Evolutionary conservation across 2,329 filamentous ascomycete species (phyloP).

Genomic region (Cercospora janseana): DNA sequence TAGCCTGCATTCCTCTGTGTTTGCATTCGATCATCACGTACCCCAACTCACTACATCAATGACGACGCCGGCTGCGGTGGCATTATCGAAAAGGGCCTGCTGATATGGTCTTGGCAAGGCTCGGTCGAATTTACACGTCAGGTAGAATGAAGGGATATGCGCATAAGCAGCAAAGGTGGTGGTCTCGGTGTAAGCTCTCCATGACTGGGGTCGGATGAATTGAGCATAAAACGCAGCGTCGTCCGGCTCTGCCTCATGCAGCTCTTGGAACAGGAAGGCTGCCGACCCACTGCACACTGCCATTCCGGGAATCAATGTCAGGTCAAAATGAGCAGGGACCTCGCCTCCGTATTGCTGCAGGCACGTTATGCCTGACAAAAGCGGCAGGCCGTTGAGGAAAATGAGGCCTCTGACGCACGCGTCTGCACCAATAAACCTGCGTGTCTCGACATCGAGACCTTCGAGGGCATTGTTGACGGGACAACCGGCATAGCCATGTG

Average conservation of each 20-base stretch:
- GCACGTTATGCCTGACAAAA: slow-evolving; percentile 12
- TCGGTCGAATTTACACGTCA: slow-evolving; percentile 13
- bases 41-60: too few species aligned
- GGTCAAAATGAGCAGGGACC: slow-evolving; percentile 10
- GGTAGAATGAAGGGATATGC: slow-evolving; percentile 5
- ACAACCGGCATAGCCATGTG: slow-evolving; percentile 34
- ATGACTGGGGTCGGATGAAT: too few species aligned
- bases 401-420: slow-evolving; percentile 21
- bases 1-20: too few species aligned
- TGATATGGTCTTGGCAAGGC: slow-evolving; percentile 8
- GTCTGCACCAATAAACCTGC: slow-evolving; percentile 6
- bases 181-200: slow-evolving; percentile 10
- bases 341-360: slow-evolving; percentile 16
- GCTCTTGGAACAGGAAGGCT: too few species aligned
- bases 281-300: too few species aligned
- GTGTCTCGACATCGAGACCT: slow-evolving; percentile 14
- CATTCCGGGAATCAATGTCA: background rate
- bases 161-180: slow-evolving; percentile 16
- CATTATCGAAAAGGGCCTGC: background rate
- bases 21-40: too few species aligned
- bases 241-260: too few species aligned
- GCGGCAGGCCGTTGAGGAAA: slow-evolving; percentile 18
- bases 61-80: background rate
- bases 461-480: slow-evolving; percentile 29
- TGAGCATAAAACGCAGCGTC: background rate